Evolutionary conservation across 352 stramenopile genomes (phyloP), one percentile per base, ranked within the genome.

Genomic region (Pilasporangium apinafurcum): DNA sequence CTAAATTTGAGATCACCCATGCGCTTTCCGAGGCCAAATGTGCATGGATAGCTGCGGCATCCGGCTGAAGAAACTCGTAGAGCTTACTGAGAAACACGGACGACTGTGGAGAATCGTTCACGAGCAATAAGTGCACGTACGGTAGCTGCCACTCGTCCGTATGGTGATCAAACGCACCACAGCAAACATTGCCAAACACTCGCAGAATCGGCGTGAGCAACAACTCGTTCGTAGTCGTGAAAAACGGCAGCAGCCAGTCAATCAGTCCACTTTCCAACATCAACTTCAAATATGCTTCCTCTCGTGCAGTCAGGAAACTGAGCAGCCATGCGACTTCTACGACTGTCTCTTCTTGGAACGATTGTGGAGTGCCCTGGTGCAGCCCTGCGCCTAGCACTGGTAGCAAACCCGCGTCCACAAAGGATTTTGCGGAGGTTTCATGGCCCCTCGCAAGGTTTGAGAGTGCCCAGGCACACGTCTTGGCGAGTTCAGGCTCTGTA

Each of bases 301-400:
- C 76, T 4, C 81, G 77, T 16, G 85, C 81, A 3, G 79, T 95
- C 10, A 96, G 62, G 48, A 92, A 96, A 44, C 80, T 88, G 24
- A 96, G 58, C 21, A 92, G 60, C 85, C 85, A 96, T 8, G 68
- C 72, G 8, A 89, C 63, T 62, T 96, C 85, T 4, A 93, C 62
- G 8, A 89, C 59, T 2, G 83, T 71, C 2, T 59, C 62, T 10
- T 80, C 58, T 5, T 53, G 59, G 32, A 86, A 86, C 12, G 55
- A 48, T 9, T 50, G 38, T 24, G 49, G 7, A 2, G 49, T 55
- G 16, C 42, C 43, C n/a, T 68, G 58, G 16, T 47, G 43, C 0
- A 90, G 53, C 4, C 79, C 64, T 1, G 41, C 48, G 0, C 73
- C 39, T 0, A 86, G 37, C 13, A 85, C 62, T 1, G 68, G 52